Evolutionary conservation across 768 basidiomycete genomes (phyloP), one percentile per base, ranked within the genome.

Genomic region (Boletus patriciae): DNA sequence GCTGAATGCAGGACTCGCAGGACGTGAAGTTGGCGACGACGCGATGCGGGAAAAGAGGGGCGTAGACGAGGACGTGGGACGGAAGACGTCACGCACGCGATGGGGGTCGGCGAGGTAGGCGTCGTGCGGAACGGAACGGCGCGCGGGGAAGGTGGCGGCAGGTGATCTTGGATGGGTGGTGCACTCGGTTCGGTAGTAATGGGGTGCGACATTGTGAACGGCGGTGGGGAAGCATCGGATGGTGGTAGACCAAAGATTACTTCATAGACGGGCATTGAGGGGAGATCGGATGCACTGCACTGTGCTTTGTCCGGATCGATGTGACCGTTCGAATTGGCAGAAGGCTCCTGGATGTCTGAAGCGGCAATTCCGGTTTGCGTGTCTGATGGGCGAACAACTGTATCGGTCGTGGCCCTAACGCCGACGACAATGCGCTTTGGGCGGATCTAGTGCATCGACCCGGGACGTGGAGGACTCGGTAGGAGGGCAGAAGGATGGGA

Each of bases 341-440:
- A 23, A 38, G 48, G 36, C 23, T 60, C 63, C 11, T n/a, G 19
- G 18, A 15, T 19, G 6, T 56, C 67, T n/a, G 38, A 10, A 16
- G 44, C 19, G 7, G 11, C 13, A 29, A 21, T 18, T 11, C 19
- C 58, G 3, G 41, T 45, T 34, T 49, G 55, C 23, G 53, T 49
- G 50, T 42, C 21, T 38, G 55, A 37, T 13, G 38, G 23, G 2
- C 33, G 33, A 47, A 45, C 21, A 44, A 51, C 29, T 46, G 53
- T 18, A 44, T 69, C 54, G 34, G 44, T 56, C 10, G 61, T 56
- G 12, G 62, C 58, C 18, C 54, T 59, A 21, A 55, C 65, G 0
- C 78, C 75, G 3, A 75, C 74, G 56, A 74, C 73, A 41, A 70
- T 81, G 46, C 83, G 73, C 57, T 72, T 81, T 10, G 84, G 83